Base-by-base conservation (phyloP, 495 filamentous ascomycete genomes). In the Usnea hakonensis region DNA sequence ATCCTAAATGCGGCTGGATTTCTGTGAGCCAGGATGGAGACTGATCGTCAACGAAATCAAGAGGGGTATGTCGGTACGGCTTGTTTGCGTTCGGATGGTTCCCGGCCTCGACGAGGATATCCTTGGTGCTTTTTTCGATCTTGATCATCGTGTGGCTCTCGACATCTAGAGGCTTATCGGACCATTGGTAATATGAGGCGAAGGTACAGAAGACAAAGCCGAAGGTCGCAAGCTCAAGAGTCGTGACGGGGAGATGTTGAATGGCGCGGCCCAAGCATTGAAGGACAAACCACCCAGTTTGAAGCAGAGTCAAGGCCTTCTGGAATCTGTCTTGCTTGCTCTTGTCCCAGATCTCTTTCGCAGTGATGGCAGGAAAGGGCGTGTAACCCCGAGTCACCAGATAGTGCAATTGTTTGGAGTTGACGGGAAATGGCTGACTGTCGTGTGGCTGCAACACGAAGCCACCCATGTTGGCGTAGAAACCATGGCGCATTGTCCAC, bases 1-100 rank as follows among this genome's bases (percentile, higher is more conserved):
- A 68, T 23, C 90, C 82, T 61, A 85, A 90, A 73, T 90, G 87
- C 37, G 88, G 89, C 37, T 89, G 90, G 41, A 87, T 85, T 74
- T 93, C 89, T 5, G 81, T 79, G 54, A 92, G 70, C 89, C 87
- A 91, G 2, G 65, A 68, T 9, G 68, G 68, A 50, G 65, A 67
- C 52, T 63, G 66, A 37, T 70, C 57, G 64, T 76, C 73, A 44
- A 75, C 52, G 60, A 76, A 76, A 58, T 75, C 73, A 40, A 76
- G 63, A 14, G 74, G 74, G 19, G 74, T 76, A 26, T 68, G 61
- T 36, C 48, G 46, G 44, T 68, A 72, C 4, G 61, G 64, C 21
- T 70, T 57, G 33, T 23, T 40, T 21, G 65, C 68, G 30, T 55
- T 57, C 30, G 57, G 58, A 30, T 54, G n/a, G 17, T 46, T 40